Evolutionary conservation across 352 stramenopile genomes (phyloP).

Genomic region (Globisporangium megalacanthum): DNA sequence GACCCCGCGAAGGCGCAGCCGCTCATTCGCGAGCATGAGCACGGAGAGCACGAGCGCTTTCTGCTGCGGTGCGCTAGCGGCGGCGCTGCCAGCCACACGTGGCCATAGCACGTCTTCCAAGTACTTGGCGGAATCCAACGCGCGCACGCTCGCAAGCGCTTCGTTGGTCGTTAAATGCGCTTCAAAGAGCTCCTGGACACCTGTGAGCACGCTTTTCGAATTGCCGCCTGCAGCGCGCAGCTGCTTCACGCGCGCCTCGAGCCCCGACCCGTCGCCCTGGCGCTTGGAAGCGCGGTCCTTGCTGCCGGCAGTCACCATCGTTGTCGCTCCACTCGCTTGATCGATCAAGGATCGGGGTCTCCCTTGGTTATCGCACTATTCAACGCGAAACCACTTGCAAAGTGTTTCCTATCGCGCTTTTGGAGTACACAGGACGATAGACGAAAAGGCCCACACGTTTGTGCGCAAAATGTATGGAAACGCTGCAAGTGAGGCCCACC

Average conservation of each 20-base stretch:
- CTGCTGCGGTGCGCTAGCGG: conserved; percentile 16
- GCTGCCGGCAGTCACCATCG: no score
- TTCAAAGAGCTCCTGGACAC: conserved; percentile 30
- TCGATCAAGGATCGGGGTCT: not conserved
- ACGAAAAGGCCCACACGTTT: no score
- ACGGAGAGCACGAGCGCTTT: conserved; percentile 41
- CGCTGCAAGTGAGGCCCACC: no score
- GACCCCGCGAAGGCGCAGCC: conserved; percentile 4
- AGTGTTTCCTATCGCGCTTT: no score
- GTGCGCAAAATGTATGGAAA: no score
- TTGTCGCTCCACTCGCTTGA: no score
- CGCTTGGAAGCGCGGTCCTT: no score
- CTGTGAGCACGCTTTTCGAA: conserved; percentile 7
- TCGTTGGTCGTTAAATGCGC: conserved; percentile 21
- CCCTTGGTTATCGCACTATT: not conserved
- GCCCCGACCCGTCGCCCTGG: not conserved
- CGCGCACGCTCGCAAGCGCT: conserved; percentile 19
- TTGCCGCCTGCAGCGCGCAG: not conserved
- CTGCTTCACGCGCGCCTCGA: conserved; percentile 8
- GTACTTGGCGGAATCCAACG: conserved; percentile 25
- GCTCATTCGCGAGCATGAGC: conserved; percentile 33
- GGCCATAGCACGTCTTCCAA: conserved; percentile 56
- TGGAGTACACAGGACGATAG: no score
- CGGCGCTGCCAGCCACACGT: conserved; percentile 15
- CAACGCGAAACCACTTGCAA: not conserved